Base-by-base conservation (phyloP, 371 early-diverging fungal species). In the Chytridiales sp. region DNA sequence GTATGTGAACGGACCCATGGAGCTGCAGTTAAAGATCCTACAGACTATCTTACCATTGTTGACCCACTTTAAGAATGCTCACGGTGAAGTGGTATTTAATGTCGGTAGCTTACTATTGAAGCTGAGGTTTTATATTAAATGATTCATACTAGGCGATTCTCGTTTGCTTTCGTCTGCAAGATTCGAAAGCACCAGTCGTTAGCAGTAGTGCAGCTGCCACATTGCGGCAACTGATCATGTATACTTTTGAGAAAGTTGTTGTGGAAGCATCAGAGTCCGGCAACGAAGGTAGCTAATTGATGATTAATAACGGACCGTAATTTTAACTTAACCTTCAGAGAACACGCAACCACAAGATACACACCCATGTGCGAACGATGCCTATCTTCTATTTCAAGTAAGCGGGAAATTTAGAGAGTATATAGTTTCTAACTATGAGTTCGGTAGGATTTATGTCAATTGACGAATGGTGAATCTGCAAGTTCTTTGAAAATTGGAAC, bases 121-220 rank as follows among this genome's bases (percentile, higher is more conserved):
- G 30, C 39, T 9, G 1, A 34, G 27, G 48, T 5, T 11, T 13
- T 32, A 8, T 8, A 4, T 4, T 26, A 8, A n/a, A 40, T 9
- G 34, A 9, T 29, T 36, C n/a, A n/a, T n/a, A n/a, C 34, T 41
- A 68, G 88, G 90, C 93, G 1, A 75, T 96, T 8, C 71, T 88
- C 36, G 78, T 97, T n/a, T 94, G 94, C 61, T 90, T 93, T 67
- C 78, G 87, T 0, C 74, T 97, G 39, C 92, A 93, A 70, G 90
- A 91, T 53, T 85, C 92, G 4, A 89, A 89, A 56, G 83, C 84
- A n/a, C 85, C 87, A 0, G 84, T 93, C 19, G 94, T 98, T 15
- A 87, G 86, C 67, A 93, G 93, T 62, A 96, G 96, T 6, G 98
- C 98, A 17, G 89, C 93, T 3, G 98, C 97, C 0, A 97, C 94